Conservation (phyloP, 345 rosid species). For the Eucalyptus tenuipes region DNA sequence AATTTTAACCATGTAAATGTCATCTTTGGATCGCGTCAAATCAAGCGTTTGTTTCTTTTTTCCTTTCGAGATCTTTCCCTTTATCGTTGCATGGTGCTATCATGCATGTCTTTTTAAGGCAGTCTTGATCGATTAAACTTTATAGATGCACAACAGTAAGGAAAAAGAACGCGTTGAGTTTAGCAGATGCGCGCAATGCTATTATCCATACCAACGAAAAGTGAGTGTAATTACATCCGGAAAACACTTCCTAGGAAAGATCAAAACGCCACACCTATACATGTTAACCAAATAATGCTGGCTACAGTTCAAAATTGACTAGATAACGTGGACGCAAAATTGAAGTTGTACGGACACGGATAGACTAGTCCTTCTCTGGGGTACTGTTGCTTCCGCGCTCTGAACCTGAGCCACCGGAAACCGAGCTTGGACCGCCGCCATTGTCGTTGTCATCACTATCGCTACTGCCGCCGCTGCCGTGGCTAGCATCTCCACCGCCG, state of each 20-base stretch:
- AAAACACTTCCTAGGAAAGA: neutral
- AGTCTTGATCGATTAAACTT: neutral
- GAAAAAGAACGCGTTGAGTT: neutral
- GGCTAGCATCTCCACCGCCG: neutral
- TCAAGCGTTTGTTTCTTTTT: neutral
- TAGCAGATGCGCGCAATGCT: rapidly evolving
- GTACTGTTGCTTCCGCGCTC: neutral
- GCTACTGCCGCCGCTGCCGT: neutral
- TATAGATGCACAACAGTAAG: neutral
- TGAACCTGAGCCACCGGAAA: neutral
- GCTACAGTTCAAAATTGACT: neutral
- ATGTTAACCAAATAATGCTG: neutral
- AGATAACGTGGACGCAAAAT: neutral
- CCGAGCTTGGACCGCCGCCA: neutral
- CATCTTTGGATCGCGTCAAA: neutral
- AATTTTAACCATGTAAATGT: rapidly evolving
- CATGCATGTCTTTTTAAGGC: neutral
- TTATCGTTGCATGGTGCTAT: rapidly evolving
- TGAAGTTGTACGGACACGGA: neutral
- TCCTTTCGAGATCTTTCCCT: neutral
- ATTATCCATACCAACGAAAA: neutral
- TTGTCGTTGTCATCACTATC: neutral
- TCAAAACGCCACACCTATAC: neutral
- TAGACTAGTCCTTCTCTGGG: neutral
- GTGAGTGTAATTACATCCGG: neutral